Conservation (phyloP, 805 yeast genomes). For the Ascoidea rubescens region DNA sequence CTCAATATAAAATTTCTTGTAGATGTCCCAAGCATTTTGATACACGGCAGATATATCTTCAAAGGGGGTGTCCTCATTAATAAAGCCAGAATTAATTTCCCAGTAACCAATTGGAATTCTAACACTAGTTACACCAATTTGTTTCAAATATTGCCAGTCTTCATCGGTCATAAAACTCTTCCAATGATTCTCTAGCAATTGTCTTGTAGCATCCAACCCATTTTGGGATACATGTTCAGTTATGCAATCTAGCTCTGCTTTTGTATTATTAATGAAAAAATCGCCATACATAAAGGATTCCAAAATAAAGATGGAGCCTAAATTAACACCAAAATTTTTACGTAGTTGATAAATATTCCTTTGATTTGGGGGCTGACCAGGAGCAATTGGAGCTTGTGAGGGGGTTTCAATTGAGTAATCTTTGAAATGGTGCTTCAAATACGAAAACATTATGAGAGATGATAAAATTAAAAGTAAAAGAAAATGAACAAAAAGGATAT, state of each 20-base stretch:
- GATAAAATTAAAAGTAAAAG: neutral
- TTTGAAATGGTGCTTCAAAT: neutral
- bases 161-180: conserved; percentile 39
- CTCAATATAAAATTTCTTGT: conserved; percentile 36
- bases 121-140: conserved; percentile 57
- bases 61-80: conserved; percentile 49
- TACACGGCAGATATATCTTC: conserved; percentile 42
- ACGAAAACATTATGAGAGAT: too few species aligned
- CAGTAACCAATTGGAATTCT: conserved; percentile 89
- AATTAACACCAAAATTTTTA: conserved; percentile 68
- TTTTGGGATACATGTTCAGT: conserved; percentile 28
- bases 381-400: neutral
- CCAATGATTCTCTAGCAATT: conserved; percentile 54
- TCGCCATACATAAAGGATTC: conserved; percentile 69
- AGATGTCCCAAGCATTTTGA: conserved; percentile 54
- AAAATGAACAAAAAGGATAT: too few species aligned
- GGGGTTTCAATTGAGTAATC: neutral
- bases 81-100: conserved; percentile 58
- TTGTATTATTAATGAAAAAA: conserved; percentile 43
- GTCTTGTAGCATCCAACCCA: conserved; percentile 41
- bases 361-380: conserved; percentile 18
- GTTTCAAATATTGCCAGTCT: conserved; percentile 70
- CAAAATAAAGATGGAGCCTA: conserved; percentile 68
- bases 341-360: conserved; percentile 44
- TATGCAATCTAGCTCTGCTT: conserved; percentile 65